Percentiles rank a stretch among this genome's conserved stretches.
phyloP scores from a whole-genome alignment of 345 rosid species.

The Rhodamnia rubescens region DNA sequence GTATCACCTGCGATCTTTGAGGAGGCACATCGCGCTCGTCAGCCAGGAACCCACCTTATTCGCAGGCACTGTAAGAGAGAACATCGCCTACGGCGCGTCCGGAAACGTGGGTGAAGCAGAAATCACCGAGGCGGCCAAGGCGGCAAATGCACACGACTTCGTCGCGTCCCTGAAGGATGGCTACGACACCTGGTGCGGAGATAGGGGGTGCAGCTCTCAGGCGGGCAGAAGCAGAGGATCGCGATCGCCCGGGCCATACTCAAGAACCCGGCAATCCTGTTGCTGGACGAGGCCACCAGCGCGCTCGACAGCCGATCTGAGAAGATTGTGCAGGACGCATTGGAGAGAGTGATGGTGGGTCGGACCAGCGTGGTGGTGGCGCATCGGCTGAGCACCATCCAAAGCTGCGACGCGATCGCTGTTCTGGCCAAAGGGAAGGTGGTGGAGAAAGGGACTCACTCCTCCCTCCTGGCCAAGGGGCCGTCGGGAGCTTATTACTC shows the following conservation, averaged over 20 bases:
- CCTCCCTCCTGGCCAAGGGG: constrained; percentile 37
- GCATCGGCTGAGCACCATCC: constrained; percentile 53
- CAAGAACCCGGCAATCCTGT: constrained; percentile 35
- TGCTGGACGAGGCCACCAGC: constrained; percentile 65
- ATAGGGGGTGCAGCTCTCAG: constrained; percentile 49
- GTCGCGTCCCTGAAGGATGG: constrained; percentile 38
- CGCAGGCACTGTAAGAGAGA: constrained; percentile 49
- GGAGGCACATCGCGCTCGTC: constrained; percentile 60
- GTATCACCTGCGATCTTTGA: constrained; percentile 38
- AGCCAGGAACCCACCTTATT: constrained; percentile 72
- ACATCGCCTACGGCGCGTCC: constrained; percentile 41
- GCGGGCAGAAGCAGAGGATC: constrained; percentile 65
- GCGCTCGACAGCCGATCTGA: constrained; percentile 61
- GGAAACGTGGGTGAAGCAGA: constrained; percentile 27
- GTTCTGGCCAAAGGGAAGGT: constrained; percentile 51
- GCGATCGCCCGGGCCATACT: constrained; percentile 59
- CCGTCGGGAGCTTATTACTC: constrained; percentile 48
- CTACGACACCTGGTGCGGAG: constrained; percentile 53
- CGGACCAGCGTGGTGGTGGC: constrained; percentile 71
- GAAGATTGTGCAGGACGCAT: constrained; percentile 54
- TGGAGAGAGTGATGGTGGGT: constrained; percentile 57
- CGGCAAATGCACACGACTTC: constrained; percentile 68
- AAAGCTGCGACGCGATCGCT: constrained; percentile 40
- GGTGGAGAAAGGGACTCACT: constrained; percentile 57
- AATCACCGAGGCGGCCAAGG: constrained; percentile 39